These are phyloP conservation scores for Ophiostoma populinum DNA, from an alignment of 2,329 filamentous ascomycete genomes.

Conservation along the genomic window DNA sequence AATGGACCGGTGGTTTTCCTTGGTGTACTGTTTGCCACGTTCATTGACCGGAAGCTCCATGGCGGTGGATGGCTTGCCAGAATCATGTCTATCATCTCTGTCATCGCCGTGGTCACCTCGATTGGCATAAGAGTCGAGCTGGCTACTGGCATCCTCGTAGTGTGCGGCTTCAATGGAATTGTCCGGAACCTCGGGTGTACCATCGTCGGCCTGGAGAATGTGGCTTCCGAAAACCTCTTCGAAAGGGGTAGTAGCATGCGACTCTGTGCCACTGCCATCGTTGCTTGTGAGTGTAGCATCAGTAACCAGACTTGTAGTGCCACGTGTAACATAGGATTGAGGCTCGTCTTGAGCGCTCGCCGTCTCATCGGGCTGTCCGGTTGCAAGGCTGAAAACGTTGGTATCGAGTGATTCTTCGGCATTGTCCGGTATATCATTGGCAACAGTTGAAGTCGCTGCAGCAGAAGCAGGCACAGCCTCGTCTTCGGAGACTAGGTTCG, in stretches of 20 bases:
- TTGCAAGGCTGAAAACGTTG: not conserved
- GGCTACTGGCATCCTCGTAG: not conserved
- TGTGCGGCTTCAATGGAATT: not conserved
- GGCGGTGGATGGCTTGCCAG: not conserved
- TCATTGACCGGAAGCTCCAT: not conserved
- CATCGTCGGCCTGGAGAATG: too few relatives aligned
- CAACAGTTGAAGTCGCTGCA: not conserved
- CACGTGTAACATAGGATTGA: too few relatives aligned
- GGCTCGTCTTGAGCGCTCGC: too few relatives aligned
- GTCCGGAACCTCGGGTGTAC: not conserved
- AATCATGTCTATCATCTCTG: not conserved
- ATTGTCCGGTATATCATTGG: not conserved
- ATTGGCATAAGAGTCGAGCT: not conserved
- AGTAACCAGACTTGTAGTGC: too few relatives aligned
- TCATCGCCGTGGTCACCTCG: not conserved
- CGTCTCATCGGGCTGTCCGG: not conserved
- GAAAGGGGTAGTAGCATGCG: too few relatives aligned
- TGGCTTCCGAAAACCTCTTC: too few relatives aligned
- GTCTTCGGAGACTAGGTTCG: not conserved
- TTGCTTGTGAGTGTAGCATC: too few relatives aligned
- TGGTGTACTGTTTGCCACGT: conserved; percentile 2
- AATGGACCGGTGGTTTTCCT: conserved; percentile 5
- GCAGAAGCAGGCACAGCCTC: not conserved
- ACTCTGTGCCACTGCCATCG: too few relatives aligned
- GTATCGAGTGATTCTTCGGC: too few relatives aligned